A percentile compares a stretch with the other conserved stretches of the same genome.
Evolutionary conservation across 148 eudicot species (phyloP).

Genomic region (Cornus controversa): DNA sequence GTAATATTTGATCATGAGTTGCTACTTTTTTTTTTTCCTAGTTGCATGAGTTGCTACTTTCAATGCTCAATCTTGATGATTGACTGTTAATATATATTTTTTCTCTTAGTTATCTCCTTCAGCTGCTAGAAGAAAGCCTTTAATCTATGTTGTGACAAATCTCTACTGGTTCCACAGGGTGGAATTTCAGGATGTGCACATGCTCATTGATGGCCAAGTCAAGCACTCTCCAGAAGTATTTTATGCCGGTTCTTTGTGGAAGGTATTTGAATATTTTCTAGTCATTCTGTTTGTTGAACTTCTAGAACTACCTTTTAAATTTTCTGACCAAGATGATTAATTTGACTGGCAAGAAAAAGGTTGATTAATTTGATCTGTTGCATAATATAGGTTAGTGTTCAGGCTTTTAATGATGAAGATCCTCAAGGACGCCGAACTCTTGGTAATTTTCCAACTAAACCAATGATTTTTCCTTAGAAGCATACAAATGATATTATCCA

Average conservation of each 20-base stretch:
- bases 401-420: conserved; percentile 97
- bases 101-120: background rate
- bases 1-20: background rate
- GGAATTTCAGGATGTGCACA: conserved; percentile 86
- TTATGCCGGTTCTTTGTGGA: conserved; percentile 99
- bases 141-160: background rate
- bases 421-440: conserved; percentile 98
- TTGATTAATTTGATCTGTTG: conserved; percentile 20
- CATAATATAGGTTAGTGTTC: conserved; percentile 77
- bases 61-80: background rate
- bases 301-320: background rate
- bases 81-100: background rate
- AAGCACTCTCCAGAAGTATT: conserved; percentile 95
- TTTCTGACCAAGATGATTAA: conserved; percentile 1
- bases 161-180: conserved; percentile 54
- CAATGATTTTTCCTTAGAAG: background rate
- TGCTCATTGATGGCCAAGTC: conserved; percentile 94
- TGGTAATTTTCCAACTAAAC: conserved; percentile 44
- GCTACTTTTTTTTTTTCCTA: too few relatives aligned
- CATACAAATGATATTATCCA: background rate
- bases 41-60: too few relatives aligned
- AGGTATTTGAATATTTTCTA: conserved; percentile 44
- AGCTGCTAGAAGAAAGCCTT: background rate
- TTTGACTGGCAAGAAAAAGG: background rate
- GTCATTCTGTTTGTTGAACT: background rate